Base-by-base conservation (phyloP, 2,329 filamentous ascomycete genomes). In the Fusarium compactum region DNA sequence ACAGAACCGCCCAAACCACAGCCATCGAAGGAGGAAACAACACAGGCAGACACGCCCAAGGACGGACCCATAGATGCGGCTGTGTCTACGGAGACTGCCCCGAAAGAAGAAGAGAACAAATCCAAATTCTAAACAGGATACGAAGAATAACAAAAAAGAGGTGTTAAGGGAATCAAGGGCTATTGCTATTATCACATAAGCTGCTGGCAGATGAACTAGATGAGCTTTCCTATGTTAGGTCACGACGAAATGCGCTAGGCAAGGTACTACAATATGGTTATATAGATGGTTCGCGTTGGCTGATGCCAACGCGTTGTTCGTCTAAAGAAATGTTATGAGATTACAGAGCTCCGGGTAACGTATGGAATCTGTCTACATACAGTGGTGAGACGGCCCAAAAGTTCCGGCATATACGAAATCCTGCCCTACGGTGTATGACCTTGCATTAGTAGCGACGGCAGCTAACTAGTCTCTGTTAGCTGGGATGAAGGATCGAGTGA, bases 221-320 rank as follows among this genome's bases (percentile, higher is more conserved):
- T 62, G 65, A 71, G 56, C 25, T 65, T 69, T 69, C 27, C n/a
- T 62, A 65, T 71, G 59, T 71, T 53, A 4, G 50, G 50, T 53
- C 25, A 69, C 58, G 66, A 67, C 38, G 52, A 63, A 51, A 70
- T 55, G 54, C 41, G 29, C 38, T 43, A 41, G 24, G 24, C 2
- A n/a, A 38, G 29, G 43, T 32, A 30, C 47, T 59, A 47, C 54
- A 47, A 47, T 53, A 52, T 25, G 32, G 46, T 44, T 64, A 61
- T 24, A 41, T 65, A 65, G 44, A 65, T 62, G 32, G 22, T 27
- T 41, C 45, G n/a, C 20, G 34, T 57, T 56, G 46, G 24, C 45
- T 22, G 12, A 57, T 29, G 46, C 51, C 45, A 65, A 58, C 20
- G 44, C 18, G 41, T 45, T 62, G 46, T 12, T 24, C 50, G 52